phyloP scores from a whole-genome alignment of 208 protist species.

The Willaertia magna region DNA sequence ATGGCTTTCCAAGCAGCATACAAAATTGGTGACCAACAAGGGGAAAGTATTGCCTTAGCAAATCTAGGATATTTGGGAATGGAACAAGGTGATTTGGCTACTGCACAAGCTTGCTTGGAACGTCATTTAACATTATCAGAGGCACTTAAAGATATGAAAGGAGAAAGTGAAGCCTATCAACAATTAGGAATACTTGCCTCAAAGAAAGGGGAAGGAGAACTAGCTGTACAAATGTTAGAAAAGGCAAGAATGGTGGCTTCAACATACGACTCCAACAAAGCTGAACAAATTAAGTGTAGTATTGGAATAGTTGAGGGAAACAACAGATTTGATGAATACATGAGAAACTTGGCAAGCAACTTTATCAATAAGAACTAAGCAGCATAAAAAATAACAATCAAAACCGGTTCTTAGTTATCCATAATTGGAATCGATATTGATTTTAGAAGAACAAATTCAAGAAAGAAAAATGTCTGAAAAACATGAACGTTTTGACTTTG shows the following conservation, averaged over 20 bases:
- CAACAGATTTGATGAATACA: background rate
- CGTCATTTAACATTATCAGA: background rate
- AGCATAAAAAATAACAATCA: too few species aligned
- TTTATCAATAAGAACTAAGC: too few species aligned
- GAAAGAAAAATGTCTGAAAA: too few species aligned
- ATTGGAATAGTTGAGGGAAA: background rate
- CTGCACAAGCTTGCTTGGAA: conserved; percentile 23
- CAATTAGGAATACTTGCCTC: background rate
- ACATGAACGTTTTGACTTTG: too few species aligned
- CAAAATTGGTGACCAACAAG: conserved; percentile 21
- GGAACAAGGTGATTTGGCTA: conserved; percentile 18
- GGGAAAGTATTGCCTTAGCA: conserved; percentile 22
- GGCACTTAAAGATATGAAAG: background rate
- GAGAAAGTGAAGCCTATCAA: background rate
- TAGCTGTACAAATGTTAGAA: background rate
- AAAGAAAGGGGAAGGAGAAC: background rate
- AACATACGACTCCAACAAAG: background rate
- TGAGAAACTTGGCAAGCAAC: background rate
- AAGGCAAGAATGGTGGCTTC: background rate
- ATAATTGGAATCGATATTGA: too few species aligned
- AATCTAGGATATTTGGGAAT: conserved; percentile 24
- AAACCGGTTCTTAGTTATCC: too few species aligned
- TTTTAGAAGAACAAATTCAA: too few species aligned
- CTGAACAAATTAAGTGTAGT: background rate
- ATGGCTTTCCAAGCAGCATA: conserved; percentile 23